Conservation (phyloP, 306 rosid species). For the Comarum palustre region DNA sequence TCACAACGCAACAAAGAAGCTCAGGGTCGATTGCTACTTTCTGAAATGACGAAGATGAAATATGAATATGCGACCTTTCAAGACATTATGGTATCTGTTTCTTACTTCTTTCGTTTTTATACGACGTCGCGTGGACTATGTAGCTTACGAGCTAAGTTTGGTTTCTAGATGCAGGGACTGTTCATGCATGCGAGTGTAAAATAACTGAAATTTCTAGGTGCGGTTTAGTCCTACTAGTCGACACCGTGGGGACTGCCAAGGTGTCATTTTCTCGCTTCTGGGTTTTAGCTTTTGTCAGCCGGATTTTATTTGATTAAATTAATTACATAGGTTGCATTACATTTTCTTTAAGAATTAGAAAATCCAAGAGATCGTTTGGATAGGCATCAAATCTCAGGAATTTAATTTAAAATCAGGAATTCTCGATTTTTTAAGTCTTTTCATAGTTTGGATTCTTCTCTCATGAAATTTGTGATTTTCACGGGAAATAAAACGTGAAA, state of each 20-base stretch:
- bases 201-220: too few species aligned
- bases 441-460: too few species aligned
- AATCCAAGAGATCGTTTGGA: too few species aligned
- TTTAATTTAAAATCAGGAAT: too few species aligned
- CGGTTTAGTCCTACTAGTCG: not conserved
- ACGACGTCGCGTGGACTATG: not conserved
- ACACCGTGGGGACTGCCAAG: not conserved
- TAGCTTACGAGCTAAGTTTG: slow-evolving; percentile 19
- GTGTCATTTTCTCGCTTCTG: not conserved
- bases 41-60: slow-evolving; percentile 17
- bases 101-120: not conserved
- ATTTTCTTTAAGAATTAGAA: too few species aligned
- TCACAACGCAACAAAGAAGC: slow-evolving; percentile 20
- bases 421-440: too few species aligned
- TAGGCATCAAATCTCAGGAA: too few species aligned
- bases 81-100: not conserved
- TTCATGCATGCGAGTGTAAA: not conserved
- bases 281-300: not conserved
- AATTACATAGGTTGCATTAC: too few species aligned
- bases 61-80: slow-evolving; percentile 2
- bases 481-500: too few species aligned
- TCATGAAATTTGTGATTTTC: too few species aligned
- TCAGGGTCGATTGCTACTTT: slow-evolving; percentile 24
- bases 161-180: not conserved
- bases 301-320: too few species aligned